These are phyloP conservation scores for Capsicum chinense DNA, from an alignment of 257 asterid species.

Conservation along the genomic window DNA sequence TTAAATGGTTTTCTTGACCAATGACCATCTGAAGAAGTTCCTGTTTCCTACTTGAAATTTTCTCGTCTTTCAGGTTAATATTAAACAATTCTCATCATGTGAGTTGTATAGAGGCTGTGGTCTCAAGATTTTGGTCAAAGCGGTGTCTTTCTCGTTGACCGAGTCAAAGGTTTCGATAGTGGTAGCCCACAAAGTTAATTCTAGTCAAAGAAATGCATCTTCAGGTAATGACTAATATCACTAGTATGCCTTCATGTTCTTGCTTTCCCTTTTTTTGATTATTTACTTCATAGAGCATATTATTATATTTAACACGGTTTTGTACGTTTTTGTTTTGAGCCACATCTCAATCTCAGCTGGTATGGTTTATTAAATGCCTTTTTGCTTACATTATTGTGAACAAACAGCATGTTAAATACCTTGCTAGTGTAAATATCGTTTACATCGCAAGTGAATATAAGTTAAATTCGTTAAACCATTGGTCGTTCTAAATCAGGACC, in stretches of 20 bases:
- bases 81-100: conserved; percentile 27
- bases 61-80: conserved; percentile 3
- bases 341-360: conserved; percentile 1
- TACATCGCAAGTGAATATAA: neutral
- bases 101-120: neutral
- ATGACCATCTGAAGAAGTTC: too few species aligned
- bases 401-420: neutral
- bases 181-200: neutral
- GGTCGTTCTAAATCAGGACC: neutral
- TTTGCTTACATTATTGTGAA: neutral
- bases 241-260: conserved; percentile 19
- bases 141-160: conserved; percentile 11
- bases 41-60: neutral
- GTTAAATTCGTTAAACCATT: neutral
- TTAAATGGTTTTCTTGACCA: too few species aligned
- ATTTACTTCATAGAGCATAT: neutral
- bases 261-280: neutral
- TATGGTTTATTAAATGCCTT: neutral
- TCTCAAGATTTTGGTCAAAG: conserved; percentile 28
- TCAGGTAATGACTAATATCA: conserved; percentile 21
- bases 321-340: neutral
- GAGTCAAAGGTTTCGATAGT: conserved; percentile 8
- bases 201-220: neutral
- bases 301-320: neutral
- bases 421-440: neutral